Conservation (phyloP, 139 green algal genomes). For the Raphidocelis subcapitata region DNA sequence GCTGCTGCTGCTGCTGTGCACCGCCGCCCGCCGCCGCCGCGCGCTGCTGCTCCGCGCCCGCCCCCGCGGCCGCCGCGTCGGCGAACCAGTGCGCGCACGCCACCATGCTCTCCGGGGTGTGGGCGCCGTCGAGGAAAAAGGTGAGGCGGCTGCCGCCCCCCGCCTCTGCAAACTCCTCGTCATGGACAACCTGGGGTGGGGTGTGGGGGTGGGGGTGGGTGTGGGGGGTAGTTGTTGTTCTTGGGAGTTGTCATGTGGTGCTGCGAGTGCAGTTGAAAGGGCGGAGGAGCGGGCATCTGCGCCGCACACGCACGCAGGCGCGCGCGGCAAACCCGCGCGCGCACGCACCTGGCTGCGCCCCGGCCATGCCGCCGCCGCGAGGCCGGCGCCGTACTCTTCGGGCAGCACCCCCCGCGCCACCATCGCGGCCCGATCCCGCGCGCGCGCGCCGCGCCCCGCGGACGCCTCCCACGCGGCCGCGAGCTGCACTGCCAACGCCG, state of each 20-base stretch:
- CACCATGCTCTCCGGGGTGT: slow-evolving; percentile 93
- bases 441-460: neutral
- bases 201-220: neutral
- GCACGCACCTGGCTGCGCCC: slow-evolving; percentile 73
- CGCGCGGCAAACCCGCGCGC: neutral
- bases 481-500: slow-evolving; percentile 79
- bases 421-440: slow-evolving; percentile 19
- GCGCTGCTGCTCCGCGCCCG: neutral
- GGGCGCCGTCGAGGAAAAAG: slow-evolving; percentile 95
- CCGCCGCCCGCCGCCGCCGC: neutral
- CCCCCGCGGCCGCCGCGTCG: slow-evolving; percentile 4
- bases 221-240: neutral
- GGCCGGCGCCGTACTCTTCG: slow-evolving; percentile 57
- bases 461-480: slow-evolving; percentile 61
- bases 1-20: neutral
- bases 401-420: slow-evolving; percentile 40
- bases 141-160: slow-evolving; percentile 45
- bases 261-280: neutral
- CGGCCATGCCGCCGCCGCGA: slow-evolving; percentile 55
- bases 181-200: slow-evolving; percentile 19
- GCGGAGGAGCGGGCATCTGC: neutral
- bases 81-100: slow-evolving; percentile 91
- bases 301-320: neutral
- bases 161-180: slow-evolving; percentile 14
- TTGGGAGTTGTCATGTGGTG: neutral